phyloP scores from a whole-genome alignment of 2,329 filamentous ascomycete species.

The Thelonectria rubi region DNA sequence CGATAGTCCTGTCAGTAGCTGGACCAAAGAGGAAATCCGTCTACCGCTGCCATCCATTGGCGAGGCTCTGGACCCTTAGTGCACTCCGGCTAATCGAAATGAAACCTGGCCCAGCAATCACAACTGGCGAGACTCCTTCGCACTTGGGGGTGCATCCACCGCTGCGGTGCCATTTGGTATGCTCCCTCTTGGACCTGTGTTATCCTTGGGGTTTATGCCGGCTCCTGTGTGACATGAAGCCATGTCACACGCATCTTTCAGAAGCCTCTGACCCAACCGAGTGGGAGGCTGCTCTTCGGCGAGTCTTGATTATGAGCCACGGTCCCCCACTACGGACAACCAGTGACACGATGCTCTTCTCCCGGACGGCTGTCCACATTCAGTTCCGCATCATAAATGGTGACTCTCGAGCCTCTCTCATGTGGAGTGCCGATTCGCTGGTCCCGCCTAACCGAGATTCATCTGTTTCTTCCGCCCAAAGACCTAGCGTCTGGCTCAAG shows the following conservation, averaged over 20 bases:
- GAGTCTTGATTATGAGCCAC: neutral
- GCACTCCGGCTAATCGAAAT: conserved; percentile 27
- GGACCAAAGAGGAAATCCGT: conserved; percentile 41
- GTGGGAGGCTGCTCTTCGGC: neutral
- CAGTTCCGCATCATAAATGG: conserved; percentile 4
- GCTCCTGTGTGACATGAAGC: conserved; percentile 29
- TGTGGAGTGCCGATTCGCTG: conserved; percentile 17
- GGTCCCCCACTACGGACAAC: neutral
- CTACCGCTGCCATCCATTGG: conserved; percentile 36
- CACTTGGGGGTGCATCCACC: conserved; percentile 31
- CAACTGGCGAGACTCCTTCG: conserved; percentile 22
- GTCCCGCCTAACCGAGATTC: conserved; percentile 21
- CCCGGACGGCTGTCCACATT: neutral
- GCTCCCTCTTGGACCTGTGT: neutral
- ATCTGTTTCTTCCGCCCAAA: conserved; percentile 17
- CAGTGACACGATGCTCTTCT: neutral
- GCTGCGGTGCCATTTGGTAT: conserved; percentile 22
- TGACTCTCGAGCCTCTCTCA: conserved; percentile 13
- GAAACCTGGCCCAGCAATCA: conserved; percentile 22
- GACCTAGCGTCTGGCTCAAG: conserved; percentile 36
- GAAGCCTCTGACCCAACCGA: neutral
- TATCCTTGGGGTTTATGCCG: conserved; percentile 19
- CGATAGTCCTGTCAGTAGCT: conserved; percentile 16
- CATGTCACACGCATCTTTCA: conserved; percentile 4
- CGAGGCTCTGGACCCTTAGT: conserved; percentile 29